Conservation (phyloP, 2,329 filamentous ascomycete genomes). For the Pyrenophora tritici-repentis region DNA sequence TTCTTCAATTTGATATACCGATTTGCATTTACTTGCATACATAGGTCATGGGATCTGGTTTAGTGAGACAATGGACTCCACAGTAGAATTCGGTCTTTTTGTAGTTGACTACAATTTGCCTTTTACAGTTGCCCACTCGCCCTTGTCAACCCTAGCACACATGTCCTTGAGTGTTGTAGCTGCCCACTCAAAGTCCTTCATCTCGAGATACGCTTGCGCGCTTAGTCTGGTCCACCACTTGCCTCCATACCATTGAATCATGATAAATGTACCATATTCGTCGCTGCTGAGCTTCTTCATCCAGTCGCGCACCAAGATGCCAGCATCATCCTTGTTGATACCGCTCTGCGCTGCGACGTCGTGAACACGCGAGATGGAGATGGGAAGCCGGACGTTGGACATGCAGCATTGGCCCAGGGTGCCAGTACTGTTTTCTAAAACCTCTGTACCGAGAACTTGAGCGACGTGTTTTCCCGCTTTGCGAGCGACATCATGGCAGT, state of each 20-base stretch:
- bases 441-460: conserved; percentile 67
- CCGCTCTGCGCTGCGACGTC: conserved; percentile 21
- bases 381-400: conserved; percentile 74
- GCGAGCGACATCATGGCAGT: conserved; percentile 66
- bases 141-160: conserved; percentile 57
- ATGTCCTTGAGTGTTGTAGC: conserved; percentile 63
- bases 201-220: conserved; percentile 82
- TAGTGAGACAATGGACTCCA: too few species aligned
- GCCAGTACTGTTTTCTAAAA: conserved; percentile 68
- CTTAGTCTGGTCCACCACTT: conserved; percentile 74
- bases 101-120: conserved; percentile 11
- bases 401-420: conserved; percentile 71
- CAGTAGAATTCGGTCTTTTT: too few species aligned
- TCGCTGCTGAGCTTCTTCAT: conserved; percentile 50
- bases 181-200: conserved; percentile 76
- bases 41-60: too few species aligned
- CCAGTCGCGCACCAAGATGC: conserved; percentile 46
- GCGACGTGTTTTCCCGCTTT: conserved; percentile 67
- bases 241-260: conserved; percentile 64
- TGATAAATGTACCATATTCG: conserved; percentile 74
- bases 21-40: too few species aligned
- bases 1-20: too few species aligned
- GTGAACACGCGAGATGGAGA: conserved; percentile 52
- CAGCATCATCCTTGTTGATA: conserved; percentile 27
- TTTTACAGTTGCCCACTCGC: conserved; percentile 42